Conservation (phyloP, 2,329 filamentous ascomycete species). For the Fusarium sp. region DNA sequence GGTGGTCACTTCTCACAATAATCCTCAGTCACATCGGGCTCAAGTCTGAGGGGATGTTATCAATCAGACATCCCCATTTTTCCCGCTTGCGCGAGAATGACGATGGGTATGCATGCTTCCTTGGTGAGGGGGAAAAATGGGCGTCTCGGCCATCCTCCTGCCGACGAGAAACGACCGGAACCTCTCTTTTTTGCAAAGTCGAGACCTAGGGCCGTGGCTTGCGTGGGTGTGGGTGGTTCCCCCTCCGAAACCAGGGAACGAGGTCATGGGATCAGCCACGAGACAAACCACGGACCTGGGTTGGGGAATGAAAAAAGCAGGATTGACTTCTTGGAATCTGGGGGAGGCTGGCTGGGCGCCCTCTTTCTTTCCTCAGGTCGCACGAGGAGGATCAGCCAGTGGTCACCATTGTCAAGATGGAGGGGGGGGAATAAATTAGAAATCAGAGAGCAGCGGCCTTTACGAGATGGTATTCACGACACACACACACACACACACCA, state of each 20-base stretch:
- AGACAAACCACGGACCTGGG: conserved; percentile 15
- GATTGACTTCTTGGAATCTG: conserved; percentile 21
- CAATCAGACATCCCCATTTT: background rate
- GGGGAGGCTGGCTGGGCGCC: conserved; percentile 13
- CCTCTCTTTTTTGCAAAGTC: background rate
- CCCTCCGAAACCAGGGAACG: background rate
- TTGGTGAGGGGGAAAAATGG: background rate
- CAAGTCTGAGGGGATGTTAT: conserved; percentile 15
- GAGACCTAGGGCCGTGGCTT: conserved; percentile 15
- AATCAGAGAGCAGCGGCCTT: background rate
- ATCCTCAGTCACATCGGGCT: background rate
- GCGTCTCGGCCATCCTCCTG: background rate
- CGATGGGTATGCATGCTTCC: background rate
- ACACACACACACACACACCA: conserved; percentile 2
- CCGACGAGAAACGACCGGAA: background rate
- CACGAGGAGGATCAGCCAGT: background rate
- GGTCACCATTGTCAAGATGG: background rate
- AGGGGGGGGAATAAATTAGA: conserved; percentile 20
- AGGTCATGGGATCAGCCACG: conserved; percentile 29
- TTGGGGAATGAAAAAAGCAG: conserved; percentile 14
- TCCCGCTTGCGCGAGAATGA: conserved; percentile 14
- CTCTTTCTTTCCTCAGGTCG: conserved; percentile 1
- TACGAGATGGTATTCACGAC: background rate
- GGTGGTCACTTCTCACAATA: conserved; percentile 4
- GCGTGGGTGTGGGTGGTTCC: background rate